Percentiles rank a stretch among this genome's conserved stretches.
Conservation (phyloP, 2,329 filamentous ascomycete genomes). For the Colletotrichum destructivum region DNA sequence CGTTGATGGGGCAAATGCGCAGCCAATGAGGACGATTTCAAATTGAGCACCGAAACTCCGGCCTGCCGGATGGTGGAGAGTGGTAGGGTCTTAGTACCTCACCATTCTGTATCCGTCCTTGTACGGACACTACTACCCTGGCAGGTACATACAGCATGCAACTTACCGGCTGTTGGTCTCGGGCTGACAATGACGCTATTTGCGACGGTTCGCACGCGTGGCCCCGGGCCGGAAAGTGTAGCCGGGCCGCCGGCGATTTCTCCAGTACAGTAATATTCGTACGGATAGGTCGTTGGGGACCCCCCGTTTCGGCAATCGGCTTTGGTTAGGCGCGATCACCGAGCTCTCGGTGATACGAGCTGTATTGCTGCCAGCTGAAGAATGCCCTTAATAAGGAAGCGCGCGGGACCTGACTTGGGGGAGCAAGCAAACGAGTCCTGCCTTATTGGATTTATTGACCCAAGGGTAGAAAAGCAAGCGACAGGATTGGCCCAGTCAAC, state of each 20-base stretch:
- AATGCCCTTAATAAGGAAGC: constrained; percentile 24
- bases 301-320: background rate
- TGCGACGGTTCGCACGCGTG: constrained; percentile 25
- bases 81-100: constrained; percentile 30
- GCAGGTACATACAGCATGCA: background rate
- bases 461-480: constrained; percentile 23
- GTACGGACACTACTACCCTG: too few species aligned
- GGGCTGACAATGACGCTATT: constrained; percentile 18
- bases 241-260: background rate
- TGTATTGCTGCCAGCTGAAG: too few species aligned
- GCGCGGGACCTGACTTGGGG: constrained; percentile 29
- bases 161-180: background rate
- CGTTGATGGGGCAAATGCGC: constrained; percentile 11
- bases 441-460: constrained; percentile 9
- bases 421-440: too few species aligned
- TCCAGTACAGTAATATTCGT: too few species aligned
- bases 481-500: constrained; percentile 29
- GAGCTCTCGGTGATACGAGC: constrained; percentile 39
- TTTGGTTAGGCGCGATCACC: background rate
- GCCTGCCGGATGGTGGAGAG: background rate
- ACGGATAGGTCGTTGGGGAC: too few species aligned
- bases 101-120: too few species aligned
- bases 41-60: constrained; percentile 18
- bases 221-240: constrained; percentile 6
- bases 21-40: constrained; percentile 19